phyloP scores from a whole-genome alignment of 257 asterid species.

The Solanum neorickii region DNA sequence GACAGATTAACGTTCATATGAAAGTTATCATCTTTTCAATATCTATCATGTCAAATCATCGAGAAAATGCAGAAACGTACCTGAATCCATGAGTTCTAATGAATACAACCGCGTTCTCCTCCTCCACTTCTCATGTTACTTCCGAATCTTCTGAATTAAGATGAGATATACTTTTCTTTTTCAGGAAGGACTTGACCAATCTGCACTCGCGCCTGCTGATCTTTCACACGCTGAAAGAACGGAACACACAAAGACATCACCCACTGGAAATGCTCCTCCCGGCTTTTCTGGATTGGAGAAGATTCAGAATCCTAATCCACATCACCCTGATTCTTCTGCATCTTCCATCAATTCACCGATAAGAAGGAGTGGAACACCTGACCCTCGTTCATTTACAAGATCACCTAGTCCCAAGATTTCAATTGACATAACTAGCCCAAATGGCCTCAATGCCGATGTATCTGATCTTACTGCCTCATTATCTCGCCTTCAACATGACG shows the following conservation, averaged over 20 bases:
- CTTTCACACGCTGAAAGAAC: conserved; percentile 45
- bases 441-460: conserved; percentile 16
- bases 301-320: background rate
- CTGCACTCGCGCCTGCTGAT: conserved; percentile 15
- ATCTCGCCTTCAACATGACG: conserved; percentile 14
- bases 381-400: conserved; percentile 13
- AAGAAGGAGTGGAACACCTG: conserved; percentile 11
- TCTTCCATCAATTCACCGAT: conserved; percentile 10
- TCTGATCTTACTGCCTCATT: conserved; percentile 44
- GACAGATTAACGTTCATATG: background rate
- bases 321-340: conserved; percentile 9
- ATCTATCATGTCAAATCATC: background rate
- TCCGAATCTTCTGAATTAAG: background rate
- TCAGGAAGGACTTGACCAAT: conserved; percentile 58
- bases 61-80: background rate
- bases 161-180: background rate
- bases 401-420: conserved; percentile 27
- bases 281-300: conserved; percentile 4
- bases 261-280: background rate
- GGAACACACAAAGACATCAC: conserved; percentile 7
- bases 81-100: background rate
- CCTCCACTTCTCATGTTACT: background rate
- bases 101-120: background rate
- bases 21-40: background rate
- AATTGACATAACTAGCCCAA: background rate